Conservation (phyloP, 805 yeast species). For the Candida ovalis region DNA sequence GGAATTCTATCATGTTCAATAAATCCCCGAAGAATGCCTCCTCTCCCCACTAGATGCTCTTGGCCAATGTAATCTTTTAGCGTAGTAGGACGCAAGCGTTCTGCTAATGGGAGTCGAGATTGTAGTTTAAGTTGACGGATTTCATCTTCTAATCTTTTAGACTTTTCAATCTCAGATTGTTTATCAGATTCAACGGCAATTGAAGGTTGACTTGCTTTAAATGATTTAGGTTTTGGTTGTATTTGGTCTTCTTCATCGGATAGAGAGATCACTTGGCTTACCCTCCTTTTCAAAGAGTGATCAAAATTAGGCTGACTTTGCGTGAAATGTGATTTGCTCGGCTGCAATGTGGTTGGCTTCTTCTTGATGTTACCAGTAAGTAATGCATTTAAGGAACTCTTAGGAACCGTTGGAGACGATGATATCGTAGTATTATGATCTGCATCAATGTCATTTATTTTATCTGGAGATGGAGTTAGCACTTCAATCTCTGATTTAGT, state of each 20-base stretch:
- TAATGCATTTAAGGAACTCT: constrained; percentile 13
- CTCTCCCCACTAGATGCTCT: constrained; percentile 61
- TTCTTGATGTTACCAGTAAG: constrained; percentile 11
- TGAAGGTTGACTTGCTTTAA: constrained; percentile 2
- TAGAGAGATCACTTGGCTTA: not conserved
- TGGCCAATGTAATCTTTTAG: constrained; percentile 83
- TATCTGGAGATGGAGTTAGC: constrained; percentile 1
- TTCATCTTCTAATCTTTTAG: constrained; percentile 15
- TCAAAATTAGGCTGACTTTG: not conserved
- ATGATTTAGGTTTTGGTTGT: constrained; percentile 5
- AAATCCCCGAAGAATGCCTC: constrained; percentile 65
- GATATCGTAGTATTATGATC: not conserved
- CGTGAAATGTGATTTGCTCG: not conserved
- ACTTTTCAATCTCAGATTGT: constrained; percentile 4
- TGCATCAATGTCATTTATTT: constrained; percentile 1
- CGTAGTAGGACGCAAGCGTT: constrained; percentile 71
- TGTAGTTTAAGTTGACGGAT: constrained; percentile 18
- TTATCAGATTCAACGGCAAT: not conserved
- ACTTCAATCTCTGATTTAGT: not conserved
- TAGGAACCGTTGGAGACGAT: not conserved
- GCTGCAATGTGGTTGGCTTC: constrained; percentile 15
- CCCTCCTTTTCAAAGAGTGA: not conserved
- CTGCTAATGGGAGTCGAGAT: constrained; percentile 57
- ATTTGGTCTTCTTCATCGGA: not conserved
- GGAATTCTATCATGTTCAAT: constrained; percentile 66